A percentile compares a stretch with the other conserved stretches of the same genome.
phyloP scores from a whole-genome alignment of 495 filamentous ascomycete genomes.

The Hypoxylon intermedium region DNA sequence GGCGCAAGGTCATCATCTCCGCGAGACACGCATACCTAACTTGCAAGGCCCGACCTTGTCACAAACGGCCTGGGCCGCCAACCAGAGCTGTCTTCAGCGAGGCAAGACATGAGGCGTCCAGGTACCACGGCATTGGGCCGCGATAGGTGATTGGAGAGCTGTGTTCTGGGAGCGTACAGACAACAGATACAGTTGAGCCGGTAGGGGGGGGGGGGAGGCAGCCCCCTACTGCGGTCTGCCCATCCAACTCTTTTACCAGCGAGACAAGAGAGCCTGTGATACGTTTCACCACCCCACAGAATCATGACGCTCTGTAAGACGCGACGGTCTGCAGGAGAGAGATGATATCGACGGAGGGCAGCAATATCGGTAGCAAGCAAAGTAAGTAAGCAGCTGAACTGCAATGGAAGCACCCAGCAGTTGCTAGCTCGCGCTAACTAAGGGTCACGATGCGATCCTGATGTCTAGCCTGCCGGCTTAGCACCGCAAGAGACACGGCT shows the following conservation, averaged over 20 bases:
- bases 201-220: not conserved
- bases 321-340: constrained; percentile 27
- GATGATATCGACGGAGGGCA: constrained; percentile 19
- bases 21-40: constrained; percentile 27
- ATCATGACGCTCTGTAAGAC: constrained; percentile 37
- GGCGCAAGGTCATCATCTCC: constrained; percentile 14
- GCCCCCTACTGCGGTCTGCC: constrained; percentile 10
- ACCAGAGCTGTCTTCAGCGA: constrained; percentile 27
- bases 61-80: constrained; percentile 24
- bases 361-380: constrained; percentile 21
- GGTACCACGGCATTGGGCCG: constrained; percentile 30
- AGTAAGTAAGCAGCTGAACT: constrained; percentile 34
- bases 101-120: constrained; percentile 35
- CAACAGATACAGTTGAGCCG: constrained; percentile 12
- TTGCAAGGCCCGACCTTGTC: constrained; percentile 34
- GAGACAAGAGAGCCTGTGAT: constrained; percentile 23
- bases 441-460: constrained; percentile 11
- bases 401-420: constrained; percentile 14
- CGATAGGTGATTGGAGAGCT: constrained; percentile 22
- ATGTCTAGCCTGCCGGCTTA: constrained; percentile 5
- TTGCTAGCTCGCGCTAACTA: constrained; percentile 2
- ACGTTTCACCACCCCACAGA: constrained; percentile 40
- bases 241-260: constrained; percentile 16
- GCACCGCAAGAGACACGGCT: not conserved
- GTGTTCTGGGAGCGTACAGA: constrained; percentile 24